Evolutionary conservation across 176 grass and related monocot genomes (phyloP), one percentile per base, ranked within the genome.

Genomic region (Raddia distichophylla): DNA sequence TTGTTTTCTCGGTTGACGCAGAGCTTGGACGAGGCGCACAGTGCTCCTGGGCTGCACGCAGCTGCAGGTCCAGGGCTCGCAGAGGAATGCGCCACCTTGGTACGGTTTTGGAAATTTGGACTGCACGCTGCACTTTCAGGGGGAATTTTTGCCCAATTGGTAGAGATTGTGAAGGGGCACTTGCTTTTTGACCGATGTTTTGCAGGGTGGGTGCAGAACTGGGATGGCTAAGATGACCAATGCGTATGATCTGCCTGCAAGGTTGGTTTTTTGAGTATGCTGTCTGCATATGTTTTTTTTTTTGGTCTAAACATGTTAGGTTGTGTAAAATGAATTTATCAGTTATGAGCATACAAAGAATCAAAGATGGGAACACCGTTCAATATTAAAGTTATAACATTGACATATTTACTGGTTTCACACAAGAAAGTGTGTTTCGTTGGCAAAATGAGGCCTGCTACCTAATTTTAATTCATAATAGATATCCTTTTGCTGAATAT

Each of bases 151-250:
- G 6, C 32, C 79, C 75, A 58, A 7, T 75, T 60, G 8, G 22
- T 51, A 7, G 33, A 53, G 67, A 50, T 15, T 73, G 40, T 80
- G n/a, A 66, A 60, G 45, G 63, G 43, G 18, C 42, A 51, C 58
- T 64, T 80, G 64, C 15, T 66, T 62, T n/a, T 46, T 80, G 43
- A 16, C 47, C 67, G 15, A 71, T 35, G 64, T 82, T 69, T 82
- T 76, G 20, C 74, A 95, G 93, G 96, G 93, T 14, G 96, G 96
- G 5, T 99, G 96, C 84, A 69, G 93, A 72, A 99, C 96, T 82
- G 96, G 91, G 56, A 99, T 95, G 93, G 87, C 93, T 2, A 95
- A 99, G 87, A 95, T 99, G 76, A 99, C 93, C 72, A 95, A 91
- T 44, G 93, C 89, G 0, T 95, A 99, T 73, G 91, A 99, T 87